Evolutionary conservation across 208 protist genomes (phyloP).

Genomic region (Leishmania lainsoni): DNA sequence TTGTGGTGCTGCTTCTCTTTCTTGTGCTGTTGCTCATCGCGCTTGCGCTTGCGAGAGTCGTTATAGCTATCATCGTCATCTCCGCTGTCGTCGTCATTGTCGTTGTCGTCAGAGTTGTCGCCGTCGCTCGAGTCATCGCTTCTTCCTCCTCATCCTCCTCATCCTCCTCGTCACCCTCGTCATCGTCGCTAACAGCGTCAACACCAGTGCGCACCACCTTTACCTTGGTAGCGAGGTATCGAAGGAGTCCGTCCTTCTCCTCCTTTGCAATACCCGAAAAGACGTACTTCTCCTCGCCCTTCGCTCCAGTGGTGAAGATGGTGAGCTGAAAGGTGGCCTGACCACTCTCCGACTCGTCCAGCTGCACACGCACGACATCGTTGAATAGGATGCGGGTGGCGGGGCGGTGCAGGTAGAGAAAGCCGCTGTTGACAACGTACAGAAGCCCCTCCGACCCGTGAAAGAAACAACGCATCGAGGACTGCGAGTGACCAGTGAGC

Average conservation of each 20-base stretch:
- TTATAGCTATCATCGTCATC: constrained; percentile 33
- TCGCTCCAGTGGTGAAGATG: constrained; percentile 43
- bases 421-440: constrained; percentile 70
- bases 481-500: constrained; percentile 49
- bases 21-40: constrained; percentile 44
- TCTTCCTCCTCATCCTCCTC: constrained; percentile 53
- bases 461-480: constrained; percentile 77
- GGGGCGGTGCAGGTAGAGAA: constrained; percentile 86
- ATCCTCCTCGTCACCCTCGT: constrained; percentile 60
- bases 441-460: constrained; percentile 74
- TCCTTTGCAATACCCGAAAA: constrained; percentile 71
- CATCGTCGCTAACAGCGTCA: constrained; percentile 35
- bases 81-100: constrained; percentile 33
- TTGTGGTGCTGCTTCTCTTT: constrained; percentile 41
- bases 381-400: constrained; percentile 58
- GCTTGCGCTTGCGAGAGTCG: constrained; percentile 39
- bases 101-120: constrained; percentile 28
- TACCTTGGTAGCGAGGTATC: constrained; percentile 61
- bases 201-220: constrained; percentile 50
- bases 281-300: constrained; percentile 58
- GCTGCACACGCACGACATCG: constrained; percentile 56
- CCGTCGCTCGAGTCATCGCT: constrained; percentile 50
- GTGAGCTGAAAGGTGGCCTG: constrained; percentile 75
- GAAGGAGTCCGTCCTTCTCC: constrained; percentile 67
- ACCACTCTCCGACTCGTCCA: constrained; percentile 76